Percentiles rank a stretch among this genome's conserved stretches.
These are phyloP conservation scores for Trichoderma erinaceum DNA, from an alignment of 495 filamentous ascomycete genomes.

Conservation along the genomic window DNA sequence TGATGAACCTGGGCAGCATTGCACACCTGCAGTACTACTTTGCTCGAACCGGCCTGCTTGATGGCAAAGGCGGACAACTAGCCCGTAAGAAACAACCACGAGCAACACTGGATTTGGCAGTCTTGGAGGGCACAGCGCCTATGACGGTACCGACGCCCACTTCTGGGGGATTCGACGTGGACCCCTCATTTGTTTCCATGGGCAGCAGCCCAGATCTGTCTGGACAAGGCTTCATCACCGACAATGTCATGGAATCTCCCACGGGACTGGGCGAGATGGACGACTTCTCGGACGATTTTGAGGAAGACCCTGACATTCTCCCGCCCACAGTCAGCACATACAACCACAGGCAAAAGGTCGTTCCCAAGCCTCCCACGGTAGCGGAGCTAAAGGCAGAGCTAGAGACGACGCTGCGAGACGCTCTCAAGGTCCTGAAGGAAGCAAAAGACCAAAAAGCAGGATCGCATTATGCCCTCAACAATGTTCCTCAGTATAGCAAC, in stretches of 20 bases:
- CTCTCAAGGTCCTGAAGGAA: slow-evolving; percentile 57
- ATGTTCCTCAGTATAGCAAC: slow-evolving; percentile 23
- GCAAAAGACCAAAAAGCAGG: slow-evolving; percentile 25
- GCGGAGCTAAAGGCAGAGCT: slow-evolving; percentile 71
- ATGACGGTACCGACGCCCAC: slow-evolving; percentile 34
- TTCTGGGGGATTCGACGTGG: slow-evolving; percentile 36
- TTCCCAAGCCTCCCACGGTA: slow-evolving; percentile 81
- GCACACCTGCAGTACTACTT: slow-evolving; percentile 98
- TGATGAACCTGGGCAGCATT: slow-evolving; percentile 92
- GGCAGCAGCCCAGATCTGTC: slow-evolving; percentile 48
- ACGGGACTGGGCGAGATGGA: slow-evolving; percentile 46
- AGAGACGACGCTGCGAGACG: slow-evolving; percentile 56
- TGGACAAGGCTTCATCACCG: slow-evolving; percentile 33
- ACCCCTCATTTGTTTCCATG: slow-evolving; percentile 52
- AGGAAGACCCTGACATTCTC: slow-evolving; percentile 66
- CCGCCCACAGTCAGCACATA: slow-evolving; percentile 96
- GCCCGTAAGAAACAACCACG: slow-evolving; percentile 55
- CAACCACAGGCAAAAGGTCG: slow-evolving; percentile 74
- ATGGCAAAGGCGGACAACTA: slow-evolving; percentile 85
- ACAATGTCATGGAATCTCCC: slow-evolving; percentile 50
- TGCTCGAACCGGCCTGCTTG: slow-evolving; percentile 84
- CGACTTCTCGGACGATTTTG: slow-evolving; percentile 53
- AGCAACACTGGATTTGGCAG: slow-evolving; percentile 43
- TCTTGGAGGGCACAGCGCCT: slow-evolving; percentile 26
- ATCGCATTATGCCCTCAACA: slow-evolving; percentile 27